These are phyloP conservation scores for Tricladium varicosporioides DNA, from an alignment of 2,329 filamentous ascomycete species.

Conservation along the genomic window DNA sequence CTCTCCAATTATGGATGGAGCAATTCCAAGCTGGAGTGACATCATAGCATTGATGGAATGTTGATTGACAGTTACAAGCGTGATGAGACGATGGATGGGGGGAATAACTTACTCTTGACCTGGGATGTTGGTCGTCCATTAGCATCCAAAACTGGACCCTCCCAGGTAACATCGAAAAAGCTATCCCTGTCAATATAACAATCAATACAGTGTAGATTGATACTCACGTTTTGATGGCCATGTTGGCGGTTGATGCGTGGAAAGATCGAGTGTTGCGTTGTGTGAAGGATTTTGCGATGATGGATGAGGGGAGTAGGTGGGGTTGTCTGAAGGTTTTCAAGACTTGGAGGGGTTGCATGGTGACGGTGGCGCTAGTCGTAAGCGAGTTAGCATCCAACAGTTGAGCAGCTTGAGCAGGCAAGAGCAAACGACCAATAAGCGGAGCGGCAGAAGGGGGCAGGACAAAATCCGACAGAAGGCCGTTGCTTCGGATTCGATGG, in stretches of 20 bases:
- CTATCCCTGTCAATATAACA: conserved; percentile 35
- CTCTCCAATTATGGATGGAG: background rate
- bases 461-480: background rate
- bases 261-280: conserved; percentile 47
- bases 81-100: conserved; percentile 18
- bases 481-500: background rate
- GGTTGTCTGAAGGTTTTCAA: conserved; percentile 30
- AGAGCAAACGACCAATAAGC: background rate
- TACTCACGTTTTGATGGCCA: conserved; percentile 71
- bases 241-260: conserved; percentile 66
- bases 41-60: background rate
- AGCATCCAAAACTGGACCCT: conserved; percentile 67
- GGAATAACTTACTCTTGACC: conserved; percentile 55
- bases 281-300: conserved; percentile 36
- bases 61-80: background rate
- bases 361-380: conserved; percentile 10
- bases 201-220: conserved; percentile 11
- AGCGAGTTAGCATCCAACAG: conserved; percentile 12
- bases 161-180: conserved; percentile 73
- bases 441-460: background rate
- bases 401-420: background rate
- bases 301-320: conserved; percentile 42
- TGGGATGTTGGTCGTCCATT: conserved; percentile 52
- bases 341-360: conserved; percentile 17
- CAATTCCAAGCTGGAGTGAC: background rate